Base-by-base conservation (phyloP, 1,284 basidiomycete genomes). In the Fomitopsis schrenkii region DNA sequence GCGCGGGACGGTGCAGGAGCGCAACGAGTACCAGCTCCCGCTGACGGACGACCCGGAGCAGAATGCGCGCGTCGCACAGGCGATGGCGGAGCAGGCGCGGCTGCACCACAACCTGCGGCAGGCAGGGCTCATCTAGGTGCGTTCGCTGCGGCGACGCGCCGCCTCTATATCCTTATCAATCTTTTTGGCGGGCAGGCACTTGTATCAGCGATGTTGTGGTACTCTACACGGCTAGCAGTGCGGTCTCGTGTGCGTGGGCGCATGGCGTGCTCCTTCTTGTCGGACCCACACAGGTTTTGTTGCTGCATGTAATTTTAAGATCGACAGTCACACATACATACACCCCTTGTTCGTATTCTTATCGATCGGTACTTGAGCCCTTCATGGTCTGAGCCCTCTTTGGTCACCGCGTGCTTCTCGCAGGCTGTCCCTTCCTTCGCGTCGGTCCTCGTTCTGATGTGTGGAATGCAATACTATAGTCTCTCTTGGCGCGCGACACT, bases 41-140 rank as follows among this genome's bases (percentile, higher is more conserved):
- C 66, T 77, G 28, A 72, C 76, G 54, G 74, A 77, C 22, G 76
- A 83, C 63, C 78, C 83, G 0, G 77, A 80, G 57, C 76, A 77
- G 22, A 78, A 75, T 59, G 75, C 76, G 40, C 72, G 77, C 53
- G 68, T 83, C 35, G 77, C 77, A 55, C 77, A 80, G 58, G 83
- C 81, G n/a, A 68, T 85, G 22, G 78, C 74, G 62, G 79, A 79
- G 60, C 86, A 89, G 64, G 78, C 79, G 61, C 78, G 83, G 62
- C 71, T 91, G 66, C 82, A 85, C 62, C 75, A 78, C 7, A 85
- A 86, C 68, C 74, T 91, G 66, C 80, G 86, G 59, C 80, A 79
- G 42, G 88, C 87, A n/a, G 89, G 88, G 41, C 75, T 90, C 68
- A 77, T 67, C 45, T 71, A 42, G 61, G 8, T 40, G 28, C 17